Base-by-base conservation (phyloP, 2,329 filamentous ascomycete species). In the Zymoseptoria crescenta region DNA sequence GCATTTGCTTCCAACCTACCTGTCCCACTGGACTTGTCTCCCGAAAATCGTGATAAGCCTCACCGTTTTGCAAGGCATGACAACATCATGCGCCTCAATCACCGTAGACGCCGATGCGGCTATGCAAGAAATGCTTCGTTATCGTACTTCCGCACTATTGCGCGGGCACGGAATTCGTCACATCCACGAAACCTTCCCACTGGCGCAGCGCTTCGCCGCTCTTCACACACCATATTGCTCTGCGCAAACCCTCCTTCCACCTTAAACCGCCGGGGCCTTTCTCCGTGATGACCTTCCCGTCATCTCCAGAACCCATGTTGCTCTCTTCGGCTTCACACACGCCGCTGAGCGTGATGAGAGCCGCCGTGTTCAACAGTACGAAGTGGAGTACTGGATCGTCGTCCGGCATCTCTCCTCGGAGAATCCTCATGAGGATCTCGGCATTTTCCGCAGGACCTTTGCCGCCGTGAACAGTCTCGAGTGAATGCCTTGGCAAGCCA, bases 231-330 rank as follows among this genome's bases (percentile, higher is more conserved):
- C 90, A 95, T 68, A 87, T 85, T 16, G 94, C 94, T 71, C 91
- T 83, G 67, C 93, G 81, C 13, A 96, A 84, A 56, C 93, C 94
- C 72, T 96, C 93, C 77, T 96, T 99, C 94, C 94, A 99, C 69
- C 93, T 83, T 59, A 89, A 84, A 13, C 89, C 89, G 9, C 88
- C 92, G 4, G 92, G 92, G 0, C 94, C 93, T 53, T 87, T 80
- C 72, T 97, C 92, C 16, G 77, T 84, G 62, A 96, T 83, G 52
- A 96, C 90, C 49, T 86, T 80, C 0, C 90, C 89, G 68, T 93
- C 88, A 68, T 96, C 90, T 0, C 87, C 89, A 52, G 81, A 77
- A 0, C 89, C 90, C 88, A 95, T 90, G 70, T 84, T 77, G 71
- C 89, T 95, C 29, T 80, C 81, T 59, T 96, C 88, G 0, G 87